These are phyloP conservation scores for Vaccinium corymbosum DNA, from an alignment of 148 eudicot genomes.

Conservation along the genomic window DNA sequence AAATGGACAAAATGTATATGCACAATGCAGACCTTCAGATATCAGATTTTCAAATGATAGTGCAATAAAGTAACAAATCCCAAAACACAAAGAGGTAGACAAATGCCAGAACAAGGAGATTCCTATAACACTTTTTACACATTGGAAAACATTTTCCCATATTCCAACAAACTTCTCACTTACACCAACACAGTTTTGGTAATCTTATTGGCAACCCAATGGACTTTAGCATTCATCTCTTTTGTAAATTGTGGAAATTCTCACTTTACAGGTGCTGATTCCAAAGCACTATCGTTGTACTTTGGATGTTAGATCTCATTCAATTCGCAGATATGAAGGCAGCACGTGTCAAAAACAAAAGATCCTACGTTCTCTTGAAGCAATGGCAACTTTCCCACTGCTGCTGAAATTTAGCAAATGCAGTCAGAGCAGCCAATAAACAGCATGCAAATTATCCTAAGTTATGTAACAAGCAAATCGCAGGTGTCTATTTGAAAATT, in stretches of 20 bases:
- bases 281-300: neutral
- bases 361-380: neutral
- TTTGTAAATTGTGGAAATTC: neutral
- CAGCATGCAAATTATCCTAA: neutral
- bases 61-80: neutral
- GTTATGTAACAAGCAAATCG: neutral
- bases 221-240: neutral
- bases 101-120: neutral
- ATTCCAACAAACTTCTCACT: neutral
- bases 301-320: slow-evolving; percentile 33
- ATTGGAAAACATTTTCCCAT: neutral
- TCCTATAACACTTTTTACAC: neutral
- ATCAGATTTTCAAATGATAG: neutral
- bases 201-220: neutral
- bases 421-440: neutral
- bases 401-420: neutral
- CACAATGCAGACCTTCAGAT: neutral
- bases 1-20: neutral
- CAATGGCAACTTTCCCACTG: neutral
- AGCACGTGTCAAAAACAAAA: neutral
- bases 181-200: neutral
- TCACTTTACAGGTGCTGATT: neutral
- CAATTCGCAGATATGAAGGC: neutral
- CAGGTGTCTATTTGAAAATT: neutral
- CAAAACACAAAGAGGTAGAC: neutral